Evolutionary conservation across 2,329 filamentous ascomycete genomes (phyloP), one percentile per base, ranked within the genome.

Genomic region (Niveomyces coronatus): DNA sequence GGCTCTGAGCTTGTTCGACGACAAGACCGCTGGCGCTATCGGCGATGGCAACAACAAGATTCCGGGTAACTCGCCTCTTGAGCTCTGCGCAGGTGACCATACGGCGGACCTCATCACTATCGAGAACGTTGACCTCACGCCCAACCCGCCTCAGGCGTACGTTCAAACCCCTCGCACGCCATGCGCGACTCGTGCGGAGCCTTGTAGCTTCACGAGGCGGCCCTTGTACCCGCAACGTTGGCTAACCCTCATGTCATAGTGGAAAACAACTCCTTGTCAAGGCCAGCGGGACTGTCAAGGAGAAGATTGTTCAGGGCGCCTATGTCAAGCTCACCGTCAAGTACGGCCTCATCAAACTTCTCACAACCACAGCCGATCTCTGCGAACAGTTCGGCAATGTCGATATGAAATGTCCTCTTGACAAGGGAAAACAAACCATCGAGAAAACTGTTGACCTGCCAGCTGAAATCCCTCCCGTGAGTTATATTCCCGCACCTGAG

Each of bases 301-400:
- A 93, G 53, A 63, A 70, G 36, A 78, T 98, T 47, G 73, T 78
- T 39, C 58, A 86, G 42, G 89, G 86, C 42, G 85, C 89, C 43
- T 85, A 84, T 51, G 82, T 95, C 45, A 70, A 81, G 33, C 60
- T 98, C 28, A 74, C 79, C 48, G 89, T 98, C 64, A 95, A 94
- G 66, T 95, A 94, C 61, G 89, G 89, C 44, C 70, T 94, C 48
- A 95, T 98, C 60, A 84, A 79, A 39, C 74, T 98, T 47, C 77
- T 98, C 61, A 85, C 75, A 60, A 83, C 83, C 47, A 74, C 71
- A 48, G 79, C 81, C 52, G 82, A 94, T 55, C 74, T 96, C 26
- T 98, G 91, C 68, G 84, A 95, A 44, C 82, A 94, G 58, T 76
- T 94, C 47, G 68, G 74, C 57, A 87, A 95, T 49, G 85, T 95